phyloP scores from a whole-genome alignment of 2,329 filamentous ascomycete genomes.

The Fusarium hainanense region DNA sequence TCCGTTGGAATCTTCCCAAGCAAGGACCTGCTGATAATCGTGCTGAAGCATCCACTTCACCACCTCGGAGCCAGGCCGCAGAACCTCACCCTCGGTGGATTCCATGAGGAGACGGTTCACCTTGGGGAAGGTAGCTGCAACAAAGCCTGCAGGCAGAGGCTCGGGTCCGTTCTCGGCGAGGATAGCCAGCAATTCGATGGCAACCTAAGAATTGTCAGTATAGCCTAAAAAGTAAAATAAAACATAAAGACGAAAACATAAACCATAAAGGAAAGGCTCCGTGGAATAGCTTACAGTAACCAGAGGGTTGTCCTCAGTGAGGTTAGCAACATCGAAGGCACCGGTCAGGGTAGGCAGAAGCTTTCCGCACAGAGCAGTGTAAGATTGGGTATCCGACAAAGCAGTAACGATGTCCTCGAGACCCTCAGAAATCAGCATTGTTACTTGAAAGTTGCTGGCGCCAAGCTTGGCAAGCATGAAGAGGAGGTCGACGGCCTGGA shows the following conservation, averaged over 20 bases:
- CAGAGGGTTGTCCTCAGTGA: constrained; percentile 86
- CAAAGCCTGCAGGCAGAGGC: constrained; percentile 87
- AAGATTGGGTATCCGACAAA: constrained; percentile 75
- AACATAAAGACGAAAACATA: too few species aligned
- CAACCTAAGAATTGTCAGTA: constrained; percentile 63
- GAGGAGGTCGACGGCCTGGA: constrained; percentile 81
- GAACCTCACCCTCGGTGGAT: constrained; percentile 86
- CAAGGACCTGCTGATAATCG: constrained; percentile 89
- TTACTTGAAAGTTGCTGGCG: constrained; percentile 90
- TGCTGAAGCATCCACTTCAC: constrained; percentile 91
- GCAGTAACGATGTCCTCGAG: constrained; percentile 87
- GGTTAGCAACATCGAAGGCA: constrained; percentile 86
- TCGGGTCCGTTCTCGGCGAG: constrained; percentile 85
- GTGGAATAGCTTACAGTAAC: constrained; percentile 67
- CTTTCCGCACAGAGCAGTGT: constrained; percentile 82
- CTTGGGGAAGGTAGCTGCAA: constrained; percentile 87
- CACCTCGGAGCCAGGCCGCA: constrained; percentile 85
- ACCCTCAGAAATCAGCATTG: constrained; percentile 85
- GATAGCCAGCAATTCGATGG: constrained; percentile 83
- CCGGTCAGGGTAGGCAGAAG: constrained; percentile 88
- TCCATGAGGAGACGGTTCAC: constrained; percentile 84
- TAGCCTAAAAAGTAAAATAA: too few species aligned
- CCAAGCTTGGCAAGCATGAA: constrained; percentile 91
- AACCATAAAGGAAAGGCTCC: too few species aligned
- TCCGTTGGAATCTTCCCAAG: constrained; percentile 82